phyloP scores from a whole-genome alignment of 23 red algal genomes.

The Gracilaria vermiculophylla region DNA sequence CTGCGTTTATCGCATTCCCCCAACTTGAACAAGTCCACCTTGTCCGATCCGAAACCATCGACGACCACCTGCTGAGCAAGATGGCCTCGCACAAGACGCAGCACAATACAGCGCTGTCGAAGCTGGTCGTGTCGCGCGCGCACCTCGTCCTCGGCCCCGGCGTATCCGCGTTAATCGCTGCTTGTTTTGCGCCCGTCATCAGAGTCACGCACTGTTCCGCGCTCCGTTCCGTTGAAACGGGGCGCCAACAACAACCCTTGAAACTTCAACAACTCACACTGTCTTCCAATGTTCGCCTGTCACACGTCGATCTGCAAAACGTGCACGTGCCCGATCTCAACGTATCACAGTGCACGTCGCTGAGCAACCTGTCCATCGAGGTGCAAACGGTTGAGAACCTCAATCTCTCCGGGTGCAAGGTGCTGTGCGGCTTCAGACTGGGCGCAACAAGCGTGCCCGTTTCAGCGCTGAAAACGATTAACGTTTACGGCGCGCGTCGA shows the following conservation, averaged over 20 bases:
- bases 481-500: slow-evolving; percentile 21
- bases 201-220: neutral
- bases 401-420: slow-evolving; percentile 30
- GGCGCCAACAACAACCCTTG: neutral
- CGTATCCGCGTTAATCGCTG: neutral
- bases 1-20: neutral
- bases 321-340: neutral
- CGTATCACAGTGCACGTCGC: slow-evolving; percentile 15
- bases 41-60: neutral
- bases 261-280: neutral
- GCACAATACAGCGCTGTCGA: neutral
- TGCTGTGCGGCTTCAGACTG: neutral
- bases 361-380: neutral
- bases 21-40: neutral
- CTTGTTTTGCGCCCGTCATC: neutral
- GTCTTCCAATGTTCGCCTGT: neutral
- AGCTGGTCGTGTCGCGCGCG: neutral
- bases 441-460: neutral
- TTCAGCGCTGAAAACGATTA: neutral
- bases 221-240: neutral
- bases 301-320: neutral
- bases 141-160: neutral
- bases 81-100: neutral
- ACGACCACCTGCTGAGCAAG: neutral
- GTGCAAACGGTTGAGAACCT: neutral